phyloP scores from a whole-genome alignment of 208 protist genomes.

The Novymonas esmeraldas region DNA sequence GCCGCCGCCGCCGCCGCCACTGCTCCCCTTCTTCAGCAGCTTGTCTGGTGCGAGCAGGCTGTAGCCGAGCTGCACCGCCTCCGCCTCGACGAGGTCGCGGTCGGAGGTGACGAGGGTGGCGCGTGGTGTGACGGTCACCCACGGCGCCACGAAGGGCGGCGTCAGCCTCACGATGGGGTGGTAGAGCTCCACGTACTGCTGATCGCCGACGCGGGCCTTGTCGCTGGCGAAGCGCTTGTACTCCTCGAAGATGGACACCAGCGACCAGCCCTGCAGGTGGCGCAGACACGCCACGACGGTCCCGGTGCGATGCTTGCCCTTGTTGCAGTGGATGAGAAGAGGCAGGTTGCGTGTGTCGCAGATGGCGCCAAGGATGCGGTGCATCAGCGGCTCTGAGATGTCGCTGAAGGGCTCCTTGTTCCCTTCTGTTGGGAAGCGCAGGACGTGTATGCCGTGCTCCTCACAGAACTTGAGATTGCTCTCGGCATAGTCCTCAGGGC shows the following conservation, averaged over 20 bases:
- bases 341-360: slow-evolving; percentile 95
- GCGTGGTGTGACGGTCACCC: slow-evolving; percentile 53
- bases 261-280: slow-evolving; percentile 94
- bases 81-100: slow-evolving; percentile 58
- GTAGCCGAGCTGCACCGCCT: slow-evolving; percentile 55
- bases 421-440: slow-evolving; percentile 96
- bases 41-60: slow-evolving; percentile 68
- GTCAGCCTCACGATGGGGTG: slow-evolving; percentile 75
- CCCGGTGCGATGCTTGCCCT: slow-evolving; percentile 96
- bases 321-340: slow-evolving; percentile 98
- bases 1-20: background rate
- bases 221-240: slow-evolving; percentile 95
- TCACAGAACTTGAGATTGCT: slow-evolving; percentile 94
- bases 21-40: slow-evolving; percentile 18
- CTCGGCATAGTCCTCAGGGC: slow-evolving; percentile 93
- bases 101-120: slow-evolving; percentile 63
- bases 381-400: slow-evolving; percentile 94
- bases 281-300: slow-evolving; percentile 94
- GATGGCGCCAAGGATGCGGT: slow-evolving; percentile 80
- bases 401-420: slow-evolving; percentile 98
- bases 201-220: slow-evolving; percentile 94
- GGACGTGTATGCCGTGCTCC: slow-evolving; percentile 73
- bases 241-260: slow-evolving; percentile 97
- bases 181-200: slow-evolving; percentile 98
- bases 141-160: slow-evolving; percentile 67